Evolutionary conservation across 768 basidiomycete genomes (phyloP).

Genomic region (Hydnum rufescens): DNA sequence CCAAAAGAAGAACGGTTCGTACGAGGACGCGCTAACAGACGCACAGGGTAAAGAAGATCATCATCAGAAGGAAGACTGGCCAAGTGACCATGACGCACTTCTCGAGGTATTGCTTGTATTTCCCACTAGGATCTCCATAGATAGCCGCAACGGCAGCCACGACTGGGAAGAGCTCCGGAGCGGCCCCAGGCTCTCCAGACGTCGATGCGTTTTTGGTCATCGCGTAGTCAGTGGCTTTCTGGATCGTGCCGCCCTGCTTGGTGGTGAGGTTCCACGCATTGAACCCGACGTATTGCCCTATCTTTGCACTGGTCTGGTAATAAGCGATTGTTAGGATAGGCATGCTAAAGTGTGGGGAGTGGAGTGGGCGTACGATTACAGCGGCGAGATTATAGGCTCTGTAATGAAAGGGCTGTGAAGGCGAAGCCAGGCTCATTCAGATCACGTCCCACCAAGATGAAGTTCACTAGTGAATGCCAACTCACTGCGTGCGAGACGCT

Average conservation of each 20-base stretch:
- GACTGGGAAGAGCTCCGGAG: slow-evolving; percentile 12
- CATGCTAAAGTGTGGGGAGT: neutral
- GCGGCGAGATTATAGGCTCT: slow-evolving; percentile 17
- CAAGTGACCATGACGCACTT: neutral
- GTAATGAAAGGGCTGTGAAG: slow-evolving; percentile 15
- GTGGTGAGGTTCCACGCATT: slow-evolving; percentile 15
- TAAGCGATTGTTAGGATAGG: neutral
- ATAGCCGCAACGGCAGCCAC: slow-evolving; percentile 12
- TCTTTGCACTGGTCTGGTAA: slow-evolving; percentile 11
- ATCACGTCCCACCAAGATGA: neutral
- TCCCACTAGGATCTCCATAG: slow-evolving; percentile 15
- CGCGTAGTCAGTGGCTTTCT: slow-evolving; percentile 16
- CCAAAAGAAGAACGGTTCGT: slow-evolving; percentile 9
- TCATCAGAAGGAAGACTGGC: neutral
- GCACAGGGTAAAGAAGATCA: neutral
- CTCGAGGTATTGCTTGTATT: slow-evolving; percentile 12
- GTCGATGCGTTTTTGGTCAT: slow-evolving; percentile 9
- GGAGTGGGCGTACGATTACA: slow-evolving; percentile 9
- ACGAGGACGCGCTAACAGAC: neutral
- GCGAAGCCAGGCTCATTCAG: neutral
- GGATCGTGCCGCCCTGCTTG: slow-evolving; percentile 12
- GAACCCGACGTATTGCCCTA: slow-evolving; percentile 14
- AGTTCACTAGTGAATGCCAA: no score
- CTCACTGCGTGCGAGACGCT: slow-evolving; percentile 11
- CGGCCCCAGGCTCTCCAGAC: slow-evolving; percentile 7